Evolutionary conservation across 208 protist species (phyloP).

Genomic region (Wallacemonas sp.): DNA sequence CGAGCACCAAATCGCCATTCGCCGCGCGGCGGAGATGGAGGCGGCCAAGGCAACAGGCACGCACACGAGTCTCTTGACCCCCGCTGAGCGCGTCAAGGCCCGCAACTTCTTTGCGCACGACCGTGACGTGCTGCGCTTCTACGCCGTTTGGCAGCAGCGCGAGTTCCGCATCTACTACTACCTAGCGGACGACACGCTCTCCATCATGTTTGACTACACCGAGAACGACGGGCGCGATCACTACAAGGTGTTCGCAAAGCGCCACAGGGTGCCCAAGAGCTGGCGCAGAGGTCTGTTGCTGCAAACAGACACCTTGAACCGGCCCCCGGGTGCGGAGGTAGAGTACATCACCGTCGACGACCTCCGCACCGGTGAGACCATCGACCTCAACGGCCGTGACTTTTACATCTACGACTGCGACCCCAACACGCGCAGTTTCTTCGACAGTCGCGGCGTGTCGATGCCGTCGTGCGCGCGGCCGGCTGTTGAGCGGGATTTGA

Average conservation of each 20-base stretch:
- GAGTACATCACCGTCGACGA: conserved; percentile 74
- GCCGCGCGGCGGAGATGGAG: conserved; percentile 79
- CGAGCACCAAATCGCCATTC: conserved; percentile 79
- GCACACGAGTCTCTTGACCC: conserved; percentile 73
- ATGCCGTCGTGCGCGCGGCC: conserved; percentile 34
- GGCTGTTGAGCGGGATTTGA: conserved; percentile 43
- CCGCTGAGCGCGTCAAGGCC: conserved; percentile 76
- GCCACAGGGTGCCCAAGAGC: conserved; percentile 85
- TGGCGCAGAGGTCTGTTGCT: conserved; percentile 23
- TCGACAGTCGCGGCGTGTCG: conserved; percentile 47
- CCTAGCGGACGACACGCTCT: conserved; percentile 93
- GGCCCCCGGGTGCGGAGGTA: conserved; percentile 30
- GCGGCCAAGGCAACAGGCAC: conserved; percentile 64
- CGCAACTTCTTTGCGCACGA: conserved; percentile 94
- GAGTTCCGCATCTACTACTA: conserved; percentile 95
- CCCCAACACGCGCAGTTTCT: conserved; percentile 88
- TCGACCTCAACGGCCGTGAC: conserved; percentile 79
- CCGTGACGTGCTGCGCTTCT: conserved; percentile 95
- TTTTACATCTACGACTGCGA: conserved; percentile 96
- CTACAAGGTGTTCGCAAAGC: conserved; percentile 91
- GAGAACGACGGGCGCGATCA: conserved; percentile 95
- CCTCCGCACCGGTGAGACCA: conserved; percentile 74
- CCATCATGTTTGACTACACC: conserved; percentile 88
- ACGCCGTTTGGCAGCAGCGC: conserved; percentile 93
- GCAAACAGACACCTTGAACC: conserved; percentile 72